Conservation (phyloP, 352 stramenopile species). For the Elongisporangium prolatum region DNA sequence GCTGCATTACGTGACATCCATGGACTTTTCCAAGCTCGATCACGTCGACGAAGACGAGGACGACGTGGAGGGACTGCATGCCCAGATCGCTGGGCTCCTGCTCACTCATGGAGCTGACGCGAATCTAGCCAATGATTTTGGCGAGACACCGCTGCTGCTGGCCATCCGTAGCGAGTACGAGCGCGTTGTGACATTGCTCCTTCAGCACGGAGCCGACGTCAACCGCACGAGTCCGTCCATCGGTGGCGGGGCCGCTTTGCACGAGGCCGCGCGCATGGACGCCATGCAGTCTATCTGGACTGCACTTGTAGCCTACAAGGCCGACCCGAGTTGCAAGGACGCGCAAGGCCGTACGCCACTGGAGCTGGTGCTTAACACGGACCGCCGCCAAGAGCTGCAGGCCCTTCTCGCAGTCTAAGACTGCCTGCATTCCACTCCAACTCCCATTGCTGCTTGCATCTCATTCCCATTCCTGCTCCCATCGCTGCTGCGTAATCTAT, state of each 20-base stretch:
- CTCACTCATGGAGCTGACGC: conserved; percentile 1
- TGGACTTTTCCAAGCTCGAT: conserved; percentile 24
- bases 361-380: conserved; percentile 15
- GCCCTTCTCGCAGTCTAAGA: conserved; percentile 11
- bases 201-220: conserved; percentile 2
- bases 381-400: neutral
- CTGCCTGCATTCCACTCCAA: conserved; percentile 10
- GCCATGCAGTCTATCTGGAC: conserved; percentile 1
- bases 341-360: conserved; percentile 19
- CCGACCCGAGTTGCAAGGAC: conserved; percentile 5
- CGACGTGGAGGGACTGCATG: conserved; percentile 4
- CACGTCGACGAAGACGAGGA: conserved; percentile 5
- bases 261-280: neutral
- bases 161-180: neutral
- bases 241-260: neutral
- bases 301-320: conserved; percentile 10
- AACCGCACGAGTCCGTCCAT: neutral
- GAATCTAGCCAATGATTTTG: conserved; percentile 20
- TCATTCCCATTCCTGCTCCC: neutral
- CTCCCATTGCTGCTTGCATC: conserved; percentile 3
- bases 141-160: conserved; percentile 19
- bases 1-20: conserved; percentile 15
- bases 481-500: neutral
- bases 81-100: neutral
- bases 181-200: conserved; percentile 2